Conservation (phyloP, 306 rosid species). For the Cucumis sativus region Cucumber_9930_V3 NC_026659.2:4534501-4535000, state of each 20-base stretch:
- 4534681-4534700: conserved; percentile 76
- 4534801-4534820: conserved; percentile 68
- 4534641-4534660: conserved; percentile 58
- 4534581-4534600: conserved; percentile 89
- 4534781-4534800: conserved; percentile 74
- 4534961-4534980: conserved; percentile 31
- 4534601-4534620: conserved; percentile 86
- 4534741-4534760: conserved; percentile 33
- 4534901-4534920: conserved; percentile 42
- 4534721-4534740: conserved; percentile 36
- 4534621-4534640: conserved; percentile 72
- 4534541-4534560: conserved; percentile 95
- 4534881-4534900: conserved; percentile 24
- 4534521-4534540: conserved; percentile 67
- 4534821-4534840: conserved; percentile 43
- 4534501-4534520: conserved; percentile 81
- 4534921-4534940: conserved; percentile 41
- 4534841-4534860: conserved; percentile 51
- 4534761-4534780: conserved; percentile 40
- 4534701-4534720: conserved; percentile 54
- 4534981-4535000: conserved; percentile 25
- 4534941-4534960: conserved; percentile 27
- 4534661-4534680: conserved; percentile 50
- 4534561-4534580: conserved; percentile 62
- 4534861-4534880: conserved; percentile 55